Conservation (phyloP, 2,329 filamentous ascomycete species). For the Didymella pinodella region DNA sequence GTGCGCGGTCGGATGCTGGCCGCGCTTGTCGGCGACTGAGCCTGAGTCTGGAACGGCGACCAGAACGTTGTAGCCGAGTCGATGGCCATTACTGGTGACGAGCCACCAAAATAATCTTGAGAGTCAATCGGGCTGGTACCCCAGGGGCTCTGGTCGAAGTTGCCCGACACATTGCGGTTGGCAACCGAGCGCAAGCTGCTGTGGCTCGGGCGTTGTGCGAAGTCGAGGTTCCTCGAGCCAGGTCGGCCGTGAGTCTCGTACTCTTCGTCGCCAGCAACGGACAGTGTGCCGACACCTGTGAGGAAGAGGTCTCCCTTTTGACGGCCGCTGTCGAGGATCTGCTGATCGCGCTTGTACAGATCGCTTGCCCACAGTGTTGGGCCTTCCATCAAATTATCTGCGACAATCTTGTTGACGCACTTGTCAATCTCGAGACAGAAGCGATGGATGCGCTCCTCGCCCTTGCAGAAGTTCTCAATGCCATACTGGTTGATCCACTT, state of each 20-base stretch:
- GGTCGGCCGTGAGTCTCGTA: conserved; percentile 51
- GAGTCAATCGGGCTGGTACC: conserved; percentile 71
- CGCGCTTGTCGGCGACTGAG: conserved; percentile 69
- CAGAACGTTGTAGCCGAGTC: conserved; percentile 85
- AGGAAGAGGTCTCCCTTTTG: conserved; percentile 59
- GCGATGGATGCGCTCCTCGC: conserved; percentile 92
- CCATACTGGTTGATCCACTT: conserved; percentile 82
- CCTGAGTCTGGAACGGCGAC: conserved; percentile 80
- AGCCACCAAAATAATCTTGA: conserved; percentile 73
- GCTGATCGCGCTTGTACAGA: conserved; percentile 80
- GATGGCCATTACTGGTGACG: conserved; percentile 73
- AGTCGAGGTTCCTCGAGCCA: conserved; percentile 54
- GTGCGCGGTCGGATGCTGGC: conserved; percentile 71
- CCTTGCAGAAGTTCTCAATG: conserved; percentile 92
- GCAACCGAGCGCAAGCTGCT: conserved; percentile 67
- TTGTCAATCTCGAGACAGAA: conserved; percentile 90
- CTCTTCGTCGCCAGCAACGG: conserved; percentile 58
- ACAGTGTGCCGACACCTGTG: conserved; percentile 57
- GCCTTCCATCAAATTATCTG: conserved; percentile 81
- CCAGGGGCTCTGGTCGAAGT: conserved; percentile 73
- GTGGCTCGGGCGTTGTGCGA: conserved; percentile 60
- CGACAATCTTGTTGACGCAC: conserved; percentile 84
- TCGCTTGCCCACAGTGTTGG: conserved; percentile 94
- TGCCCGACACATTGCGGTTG: conserved; percentile 72
- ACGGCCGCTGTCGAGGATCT: conserved; percentile 61